A percentile compares a stretch with the other conserved stretches of the same genome.
phyloP scores from a whole-genome alignment of 2,329 filamentous ascomycete species.

The Colletotrichum falcatum region DNA sequence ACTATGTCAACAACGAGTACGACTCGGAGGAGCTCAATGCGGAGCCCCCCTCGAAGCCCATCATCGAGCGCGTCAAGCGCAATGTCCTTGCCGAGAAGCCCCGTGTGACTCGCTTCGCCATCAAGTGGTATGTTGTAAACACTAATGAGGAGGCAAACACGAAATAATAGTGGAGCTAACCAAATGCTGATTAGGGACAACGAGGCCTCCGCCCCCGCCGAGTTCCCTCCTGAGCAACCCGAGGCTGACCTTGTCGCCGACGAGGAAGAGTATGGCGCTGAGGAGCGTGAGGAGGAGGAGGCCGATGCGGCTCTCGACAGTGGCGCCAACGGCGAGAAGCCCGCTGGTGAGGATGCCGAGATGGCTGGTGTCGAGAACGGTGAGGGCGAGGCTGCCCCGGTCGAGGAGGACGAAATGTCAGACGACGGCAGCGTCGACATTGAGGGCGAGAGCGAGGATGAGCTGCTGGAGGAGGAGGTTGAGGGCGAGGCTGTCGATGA shows the following conservation, averaged over 20 bases:
- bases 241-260: conserved; percentile 90
- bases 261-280: conserved; percentile 90
- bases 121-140: conserved; percentile 84
- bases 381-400: conserved; percentile 57
- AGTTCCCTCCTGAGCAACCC: conserved; percentile 97
- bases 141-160: not conserved
- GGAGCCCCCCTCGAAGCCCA: conserved; percentile 90
- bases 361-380: conserved; percentile 77
- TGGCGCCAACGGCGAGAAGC: conserved; percentile 55
- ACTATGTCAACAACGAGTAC: conserved; percentile 99
- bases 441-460: conserved; percentile 80
- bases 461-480: conserved; percentile 75
- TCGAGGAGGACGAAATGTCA: conserved; percentile 75
- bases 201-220: conserved; percentile 94
- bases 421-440: conserved; percentile 84
- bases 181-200: conserved; percentile 76
- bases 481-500: conserved; percentile 54
- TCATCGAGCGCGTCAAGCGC: conserved; percentile 90
- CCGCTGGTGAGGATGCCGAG: conserved; percentile 74
- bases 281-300: conserved; percentile 82
- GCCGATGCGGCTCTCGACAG: conserved; percentile 64
- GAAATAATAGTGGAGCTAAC: conserved; percentile 25
- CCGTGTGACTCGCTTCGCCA: conserved; percentile 95
- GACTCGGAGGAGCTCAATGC: conserved; percentile 89
- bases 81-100: conserved; percentile 98